These are phyloP conservation scores for Trichophaea hybrida DNA, from an alignment of 2,329 filamentous ascomycete species.

Conservation along the genomic window DNA sequence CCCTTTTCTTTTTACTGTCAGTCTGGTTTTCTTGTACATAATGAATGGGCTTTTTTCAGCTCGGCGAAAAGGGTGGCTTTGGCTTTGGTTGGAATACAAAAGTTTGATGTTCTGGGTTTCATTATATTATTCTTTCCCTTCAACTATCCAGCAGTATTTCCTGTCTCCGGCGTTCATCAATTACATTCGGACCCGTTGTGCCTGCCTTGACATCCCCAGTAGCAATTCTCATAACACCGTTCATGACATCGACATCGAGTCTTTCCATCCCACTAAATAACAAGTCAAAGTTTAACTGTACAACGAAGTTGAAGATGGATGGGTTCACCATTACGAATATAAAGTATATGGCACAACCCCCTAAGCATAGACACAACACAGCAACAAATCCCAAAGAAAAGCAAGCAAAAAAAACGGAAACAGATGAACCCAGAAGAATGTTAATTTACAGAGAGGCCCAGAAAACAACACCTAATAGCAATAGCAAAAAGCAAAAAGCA, in stretches of 20 bases:
- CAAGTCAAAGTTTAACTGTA: background rate
- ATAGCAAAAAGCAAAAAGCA: no score
- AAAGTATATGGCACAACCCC: no score
- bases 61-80: no score
- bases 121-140: constrained; percentile 10
- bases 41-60: background rate
- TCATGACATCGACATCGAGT: background rate
- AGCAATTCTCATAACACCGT: background rate
- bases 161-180: background rate
- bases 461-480: background rate
- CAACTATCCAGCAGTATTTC: constrained; percentile 14
- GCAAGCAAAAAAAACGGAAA: background rate
- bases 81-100: background rate
- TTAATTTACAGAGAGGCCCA: background rate
- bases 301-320: background rate
- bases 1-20: background rate
- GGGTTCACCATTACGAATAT: no score
- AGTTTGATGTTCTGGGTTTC: background rate
- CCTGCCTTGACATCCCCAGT: background rate
- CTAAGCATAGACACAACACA: background rate
- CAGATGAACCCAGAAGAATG: background rate
- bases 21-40: background rate
- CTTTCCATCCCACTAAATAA: background rate
- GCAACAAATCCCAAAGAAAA: background rate
- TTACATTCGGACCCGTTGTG: no score